These are phyloP conservation scores for Cercospora sesami DNA, from an alignment of 2,329 filamentous ascomycete species.

Conservation along the genomic window DNA sequence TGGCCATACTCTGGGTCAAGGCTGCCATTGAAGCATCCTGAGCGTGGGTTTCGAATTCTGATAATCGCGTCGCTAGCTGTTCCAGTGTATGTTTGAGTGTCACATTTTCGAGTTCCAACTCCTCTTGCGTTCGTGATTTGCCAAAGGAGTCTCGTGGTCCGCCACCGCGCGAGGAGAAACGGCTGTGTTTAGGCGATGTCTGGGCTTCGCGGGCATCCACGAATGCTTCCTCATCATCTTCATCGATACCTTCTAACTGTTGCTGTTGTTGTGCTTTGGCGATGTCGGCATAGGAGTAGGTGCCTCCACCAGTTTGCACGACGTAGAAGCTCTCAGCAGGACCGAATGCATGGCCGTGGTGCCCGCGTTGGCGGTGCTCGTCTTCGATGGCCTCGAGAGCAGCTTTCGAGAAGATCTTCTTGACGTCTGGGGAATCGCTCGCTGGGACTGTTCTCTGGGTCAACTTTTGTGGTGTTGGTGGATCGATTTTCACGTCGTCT, in stretches of 20 bases:
- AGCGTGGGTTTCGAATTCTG: conserved; percentile 88
- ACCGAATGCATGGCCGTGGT: conserved; percentile 54
- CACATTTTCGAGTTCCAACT: conserved; percentile 84
- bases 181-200: conserved; percentile 41
- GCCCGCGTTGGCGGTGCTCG: conserved; percentile 51
- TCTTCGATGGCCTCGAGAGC: conserved; percentile 76
- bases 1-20: conserved; percentile 74
- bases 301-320: conserved; percentile 87
- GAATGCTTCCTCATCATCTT: conserved; percentile 76
- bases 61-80: conserved; percentile 80
- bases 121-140: conserved; percentile 72
- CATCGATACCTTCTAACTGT: conserved; percentile 44
- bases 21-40: conserved; percentile 74
- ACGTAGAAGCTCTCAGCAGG: conserved; percentile 81
- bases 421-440: conserved; percentile 64
- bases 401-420: conserved; percentile 79
- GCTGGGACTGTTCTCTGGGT: conserved; percentile 36
- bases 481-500: conserved; percentile 33
- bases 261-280: conserved; percentile 45
- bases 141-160: conserved; percentile 33
- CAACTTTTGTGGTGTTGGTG: conserved; percentile 33
- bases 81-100: conserved; percentile 83
- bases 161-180: conserved; percentile 44
- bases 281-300: conserved; percentile 89
- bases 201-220: conserved; percentile 78